phyloP scores from a whole-genome alignment of 106 monocot species.

The Dioscorea dumetorum region DNA sequence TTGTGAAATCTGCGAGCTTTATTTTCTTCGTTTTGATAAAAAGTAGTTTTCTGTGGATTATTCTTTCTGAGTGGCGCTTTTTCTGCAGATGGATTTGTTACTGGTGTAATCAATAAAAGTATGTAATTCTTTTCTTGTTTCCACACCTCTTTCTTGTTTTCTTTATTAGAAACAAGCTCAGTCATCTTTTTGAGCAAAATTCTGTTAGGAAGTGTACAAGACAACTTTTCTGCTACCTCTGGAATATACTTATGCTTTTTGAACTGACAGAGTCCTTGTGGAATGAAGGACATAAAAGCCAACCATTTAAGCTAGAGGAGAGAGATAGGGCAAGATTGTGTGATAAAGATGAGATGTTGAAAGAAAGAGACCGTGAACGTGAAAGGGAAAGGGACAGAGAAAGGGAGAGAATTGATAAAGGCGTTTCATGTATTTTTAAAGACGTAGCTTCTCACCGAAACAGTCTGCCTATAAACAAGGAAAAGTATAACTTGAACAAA shows the following conservation, averaged over 20 bases:
- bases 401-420: constrained; percentile 50
- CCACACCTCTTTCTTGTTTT: neutral
- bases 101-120: constrained; percentile 72
- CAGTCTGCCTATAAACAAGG: constrained; percentile 48
- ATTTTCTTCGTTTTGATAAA: neutral
- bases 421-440: constrained; percentile 27
- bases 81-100: constrained; percentile 73
- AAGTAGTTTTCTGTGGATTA: neutral
- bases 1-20: neutral
- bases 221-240: neutral
- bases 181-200: neutral
- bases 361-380: constrained; percentile 41
- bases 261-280: constrained; percentile 18
- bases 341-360: constrained; percentile 63
- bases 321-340: constrained; percentile 52
- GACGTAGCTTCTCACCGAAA: constrained; percentile 51
- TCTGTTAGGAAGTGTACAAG: neutral
- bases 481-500: constrained; percentile 70
- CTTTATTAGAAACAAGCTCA: neutral
- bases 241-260: constrained; percentile 1
- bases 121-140: constrained; percentile 20
- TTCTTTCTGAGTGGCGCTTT: neutral
- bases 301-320: constrained; percentile 62
- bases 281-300: constrained; percentile 49
- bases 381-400: constrained; percentile 63